phyloP scores from a whole-genome alignment of 306 rosid species.

The Biancaea sappan region DNA sequence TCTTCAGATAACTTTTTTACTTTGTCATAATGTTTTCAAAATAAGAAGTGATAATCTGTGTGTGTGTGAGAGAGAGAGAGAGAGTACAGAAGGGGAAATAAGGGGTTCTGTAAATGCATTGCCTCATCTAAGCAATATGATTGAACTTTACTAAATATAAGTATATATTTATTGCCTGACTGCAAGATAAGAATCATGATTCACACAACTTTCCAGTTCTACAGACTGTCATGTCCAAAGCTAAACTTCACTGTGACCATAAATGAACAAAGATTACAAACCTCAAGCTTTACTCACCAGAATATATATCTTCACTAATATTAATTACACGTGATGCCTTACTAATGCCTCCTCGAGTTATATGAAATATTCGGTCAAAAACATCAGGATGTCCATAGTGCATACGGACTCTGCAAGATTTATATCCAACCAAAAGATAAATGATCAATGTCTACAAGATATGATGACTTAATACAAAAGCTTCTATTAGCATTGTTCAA shows the following conservation, averaged over 20 bases:
- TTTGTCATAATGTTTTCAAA: no score
- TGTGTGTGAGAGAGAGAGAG: no score
- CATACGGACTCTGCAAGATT: conserved; percentile 89
- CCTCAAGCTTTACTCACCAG: conserved; percentile 56
- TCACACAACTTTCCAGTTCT: neutral
- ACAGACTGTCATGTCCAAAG: no score
- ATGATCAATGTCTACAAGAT: conserved; percentile 6
- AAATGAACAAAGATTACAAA: conserved; percentile 5
- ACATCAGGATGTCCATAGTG: conserved; percentile 99
- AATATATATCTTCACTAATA: conserved; percentile 94
- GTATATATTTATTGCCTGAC: neutral
- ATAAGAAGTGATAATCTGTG: neutral
- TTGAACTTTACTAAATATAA: neutral
- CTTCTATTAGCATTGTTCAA: neutral
- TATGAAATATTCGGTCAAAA: conserved; percentile 91
- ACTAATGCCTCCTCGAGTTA: conserved; percentile 96
- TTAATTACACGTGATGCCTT: conserved; percentile 95
- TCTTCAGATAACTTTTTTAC: no score
- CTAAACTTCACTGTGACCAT: neutral
- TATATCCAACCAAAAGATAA: conserved; percentile 14
- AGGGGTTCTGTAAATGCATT: neutral
- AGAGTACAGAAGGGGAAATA: no score
- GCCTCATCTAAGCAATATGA: neutral
- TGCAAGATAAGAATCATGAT: neutral
- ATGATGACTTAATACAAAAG: conserved; percentile 1